phyloP scores from a whole-genome alignment of 345 rosid genomes.

The Linum trigynum region DNA sequence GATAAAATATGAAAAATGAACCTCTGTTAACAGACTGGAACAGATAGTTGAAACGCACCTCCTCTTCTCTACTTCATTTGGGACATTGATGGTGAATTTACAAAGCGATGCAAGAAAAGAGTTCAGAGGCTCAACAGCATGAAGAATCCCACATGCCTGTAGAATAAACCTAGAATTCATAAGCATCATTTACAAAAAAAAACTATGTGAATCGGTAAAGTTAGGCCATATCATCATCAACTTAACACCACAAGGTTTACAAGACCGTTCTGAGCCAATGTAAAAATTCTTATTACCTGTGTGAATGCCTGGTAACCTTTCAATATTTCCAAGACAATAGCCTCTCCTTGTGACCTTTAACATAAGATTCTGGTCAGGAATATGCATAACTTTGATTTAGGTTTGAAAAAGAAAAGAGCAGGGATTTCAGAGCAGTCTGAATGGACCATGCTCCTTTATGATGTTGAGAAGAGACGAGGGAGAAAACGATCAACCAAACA shows the following conservation, averaged over 20 bases:
- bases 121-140: constrained; percentile 89
- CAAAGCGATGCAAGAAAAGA: constrained; percentile 93
- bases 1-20: background rate
- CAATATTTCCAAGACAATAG: constrained; percentile 87
- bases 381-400: background rate
- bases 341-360: constrained; percentile 97
- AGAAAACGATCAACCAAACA: background rate
- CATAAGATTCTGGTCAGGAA: constrained; percentile 29
- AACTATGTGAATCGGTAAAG: constrained; percentile 3
- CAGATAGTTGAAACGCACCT: constrained; percentile 33
- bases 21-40: background rate
- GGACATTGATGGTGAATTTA: constrained; percentile 82
- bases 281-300: constrained; percentile 46
- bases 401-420: background rate
- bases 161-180: constrained; percentile 15
- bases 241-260: background rate
- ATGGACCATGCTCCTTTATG: too few relatives aligned
- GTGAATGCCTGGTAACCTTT: constrained; percentile 99
- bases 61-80: constrained; percentile 63
- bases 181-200: background rate
- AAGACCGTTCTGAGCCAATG: background rate
- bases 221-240: background rate
- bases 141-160: constrained; percentile 99
- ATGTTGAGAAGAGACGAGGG: background rate
- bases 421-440: background rate